A percentile compares a stretch with the other conserved stretches of the same genome.
These are phyloP conservation scores for Canna indica DNA, from an alignment of 176 grass and related monocot genomes.

Conservation along the genomic window DNA sequence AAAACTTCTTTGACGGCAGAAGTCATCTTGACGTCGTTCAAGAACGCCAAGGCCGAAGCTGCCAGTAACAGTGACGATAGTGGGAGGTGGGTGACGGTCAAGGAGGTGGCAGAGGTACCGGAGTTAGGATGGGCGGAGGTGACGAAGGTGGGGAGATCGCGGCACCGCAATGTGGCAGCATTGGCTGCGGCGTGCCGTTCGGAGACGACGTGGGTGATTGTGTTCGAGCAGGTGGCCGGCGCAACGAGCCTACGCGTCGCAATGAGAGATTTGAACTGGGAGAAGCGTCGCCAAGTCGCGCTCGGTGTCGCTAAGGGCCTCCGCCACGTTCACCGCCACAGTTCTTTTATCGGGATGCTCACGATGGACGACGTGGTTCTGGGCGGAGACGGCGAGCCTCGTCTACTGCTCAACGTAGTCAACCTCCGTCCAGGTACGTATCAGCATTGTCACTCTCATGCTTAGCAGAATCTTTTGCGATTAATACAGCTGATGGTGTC, in stretches of 20 bases:
- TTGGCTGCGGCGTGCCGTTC: slow-evolving; percentile 8
- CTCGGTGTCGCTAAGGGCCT: neutral
- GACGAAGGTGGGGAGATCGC: neutral
- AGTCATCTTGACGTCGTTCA: neutral
- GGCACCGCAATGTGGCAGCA: slow-evolving; percentile 3
- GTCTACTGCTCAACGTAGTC: neutral
- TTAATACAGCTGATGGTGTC: neutral
- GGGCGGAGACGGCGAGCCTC: slow-evolving; percentile 1
- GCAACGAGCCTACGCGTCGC: neutral
- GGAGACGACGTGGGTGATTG: slow-evolving; percentile 4
- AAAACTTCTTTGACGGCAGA: neutral
- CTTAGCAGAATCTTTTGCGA: too few relatives aligned
- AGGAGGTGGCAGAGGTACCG: neutral
- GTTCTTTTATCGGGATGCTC: neutral
- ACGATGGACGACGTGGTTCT: neutral
- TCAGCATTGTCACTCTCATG: too few relatives aligned
- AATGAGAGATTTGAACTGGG: neutral
- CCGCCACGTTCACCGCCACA: neutral
- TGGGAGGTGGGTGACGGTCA: neutral
- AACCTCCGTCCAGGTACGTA: slow-evolving; percentile 9
- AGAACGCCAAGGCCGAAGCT: neutral
- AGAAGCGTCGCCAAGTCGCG: neutral
- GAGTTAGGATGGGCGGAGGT: slow-evolving; percentile 10
- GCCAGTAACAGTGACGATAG: neutral
- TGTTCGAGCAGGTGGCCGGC: neutral